These are phyloP conservation scores for Skeletonema marinoi DNA, from an alignment of 108 stramenopile genomes.

Conservation along the genomic window DNA sequence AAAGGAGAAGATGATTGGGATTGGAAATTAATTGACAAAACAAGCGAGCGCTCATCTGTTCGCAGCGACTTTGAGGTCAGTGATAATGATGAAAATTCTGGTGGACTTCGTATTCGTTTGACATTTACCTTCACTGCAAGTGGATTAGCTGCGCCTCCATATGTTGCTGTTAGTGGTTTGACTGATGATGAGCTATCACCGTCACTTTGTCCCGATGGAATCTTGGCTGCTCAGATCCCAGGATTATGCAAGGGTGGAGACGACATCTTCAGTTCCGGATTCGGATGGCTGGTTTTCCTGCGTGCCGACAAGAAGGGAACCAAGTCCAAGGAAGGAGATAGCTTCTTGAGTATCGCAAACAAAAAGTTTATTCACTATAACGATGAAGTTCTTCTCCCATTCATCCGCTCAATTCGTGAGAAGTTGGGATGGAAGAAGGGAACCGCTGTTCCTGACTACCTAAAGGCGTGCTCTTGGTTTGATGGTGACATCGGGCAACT, in stretches of 20 bases:
- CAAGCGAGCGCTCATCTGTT: neutral
- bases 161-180: neutral
- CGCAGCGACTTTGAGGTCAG: neutral
- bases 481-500: neutral
- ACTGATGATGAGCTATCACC: neutral
- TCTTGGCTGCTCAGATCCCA: neutral
- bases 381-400: neutral
- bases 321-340: neutral
- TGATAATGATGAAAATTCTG: neutral
- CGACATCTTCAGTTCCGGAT: neutral
- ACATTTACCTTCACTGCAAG: neutral
- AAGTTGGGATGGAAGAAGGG: neutral
- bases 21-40: neutral
- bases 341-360: neutral
- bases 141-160: neutral
- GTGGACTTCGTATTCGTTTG: neutral
- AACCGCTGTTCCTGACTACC: no score
- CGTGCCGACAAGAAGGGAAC: neutral
- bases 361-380: neutral
- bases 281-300: neutral
- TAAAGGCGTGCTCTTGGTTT: neutral
- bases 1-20: no score
- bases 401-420: neutral
- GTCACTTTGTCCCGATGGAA: neutral
- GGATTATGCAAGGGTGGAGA: neutral